Evolutionary conservation across 73 alveolate genomes (phyloP).

Genomic region (Tetrahymena thermophila): DNA sequence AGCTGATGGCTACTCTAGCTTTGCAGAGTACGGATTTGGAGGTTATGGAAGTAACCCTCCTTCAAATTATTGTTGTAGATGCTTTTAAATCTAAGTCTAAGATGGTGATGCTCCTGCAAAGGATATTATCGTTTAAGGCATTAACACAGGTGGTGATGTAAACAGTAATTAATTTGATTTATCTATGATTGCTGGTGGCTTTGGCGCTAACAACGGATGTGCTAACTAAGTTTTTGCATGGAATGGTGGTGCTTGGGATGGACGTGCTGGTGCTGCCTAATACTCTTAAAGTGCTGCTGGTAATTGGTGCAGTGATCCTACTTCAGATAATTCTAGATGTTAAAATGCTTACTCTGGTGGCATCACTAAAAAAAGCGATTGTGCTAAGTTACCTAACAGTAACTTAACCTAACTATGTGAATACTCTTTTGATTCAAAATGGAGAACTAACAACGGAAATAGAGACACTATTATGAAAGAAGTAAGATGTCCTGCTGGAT

Average conservation of each 20-base stretch:
- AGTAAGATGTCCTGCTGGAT: neutral
- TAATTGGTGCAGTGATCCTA: neutral
- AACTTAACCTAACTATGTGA: neutral
- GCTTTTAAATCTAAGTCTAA: neutral
- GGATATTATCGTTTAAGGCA: neutral
- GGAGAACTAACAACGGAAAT: neutral
- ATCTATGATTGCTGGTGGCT: neutral
- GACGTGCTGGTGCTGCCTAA: neutral
- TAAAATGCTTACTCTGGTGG: neutral
- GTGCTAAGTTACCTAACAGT: neutral
- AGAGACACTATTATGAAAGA: neutral
- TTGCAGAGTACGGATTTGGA: neutral
- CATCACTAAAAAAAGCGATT: neutral
- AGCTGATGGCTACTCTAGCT: neutral
- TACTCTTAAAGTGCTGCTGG: neutral
- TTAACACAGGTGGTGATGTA: neutral
- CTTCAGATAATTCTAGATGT: neutral
- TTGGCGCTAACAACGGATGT: neutral
- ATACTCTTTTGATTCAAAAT: neutral
- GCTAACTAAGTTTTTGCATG: neutral
- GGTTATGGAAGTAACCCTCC: neutral
- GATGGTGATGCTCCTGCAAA: neutral
- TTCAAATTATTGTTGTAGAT: neutral
- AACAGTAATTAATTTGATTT: neutral
- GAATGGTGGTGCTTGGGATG: constrained; percentile 1